phyloP scores from a whole-genome alignment of 2,329 filamentous ascomycete species.

The Orbilia ellipsospora region DNA sequence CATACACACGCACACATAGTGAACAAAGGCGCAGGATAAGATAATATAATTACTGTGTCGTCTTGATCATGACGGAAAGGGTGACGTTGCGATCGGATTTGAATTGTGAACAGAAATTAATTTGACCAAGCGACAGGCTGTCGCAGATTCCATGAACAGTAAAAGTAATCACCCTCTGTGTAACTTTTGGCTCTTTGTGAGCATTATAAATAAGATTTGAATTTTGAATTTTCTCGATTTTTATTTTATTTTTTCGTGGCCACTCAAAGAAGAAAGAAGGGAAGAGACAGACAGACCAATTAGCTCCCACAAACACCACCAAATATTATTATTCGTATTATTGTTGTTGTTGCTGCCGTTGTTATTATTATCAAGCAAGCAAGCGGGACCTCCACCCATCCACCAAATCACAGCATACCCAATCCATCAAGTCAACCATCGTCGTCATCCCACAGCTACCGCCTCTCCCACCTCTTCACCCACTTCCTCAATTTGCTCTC shows the following conservation, averaged over 20 bases:
- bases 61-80: too few species aligned
- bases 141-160: too few species aligned
- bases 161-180: too few species aligned
- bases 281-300: too few species aligned
- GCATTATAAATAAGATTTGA: background rate
- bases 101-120: too few species aligned
- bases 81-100: too few species aligned
- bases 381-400: too few species aligned
- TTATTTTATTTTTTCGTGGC: conserved; percentile 15
- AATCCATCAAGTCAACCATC: conserved; percentile 37
- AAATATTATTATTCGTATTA: conserved; percentile 20
- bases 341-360: background rate
- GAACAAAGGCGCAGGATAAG: background rate
- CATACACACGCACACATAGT: background rate
- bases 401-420: background rate
- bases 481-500: conserved; percentile 9
- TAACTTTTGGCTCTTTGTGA: too few species aligned
- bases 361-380: conserved; percentile 24
- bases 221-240: conserved; percentile 1
- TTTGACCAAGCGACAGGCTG: too few species aligned
- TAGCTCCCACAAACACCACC: conserved; percentile 20
- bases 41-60: too few species aligned
- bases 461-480: conserved; percentile 3
- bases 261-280: conserved; percentile 10
- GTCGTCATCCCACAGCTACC: conserved; percentile 43